Percentiles rank a stretch among this genome's conserved stretches.
Conservation (phyloP, 306 rosid genomes). For the Rosa chinensis region DNA sequence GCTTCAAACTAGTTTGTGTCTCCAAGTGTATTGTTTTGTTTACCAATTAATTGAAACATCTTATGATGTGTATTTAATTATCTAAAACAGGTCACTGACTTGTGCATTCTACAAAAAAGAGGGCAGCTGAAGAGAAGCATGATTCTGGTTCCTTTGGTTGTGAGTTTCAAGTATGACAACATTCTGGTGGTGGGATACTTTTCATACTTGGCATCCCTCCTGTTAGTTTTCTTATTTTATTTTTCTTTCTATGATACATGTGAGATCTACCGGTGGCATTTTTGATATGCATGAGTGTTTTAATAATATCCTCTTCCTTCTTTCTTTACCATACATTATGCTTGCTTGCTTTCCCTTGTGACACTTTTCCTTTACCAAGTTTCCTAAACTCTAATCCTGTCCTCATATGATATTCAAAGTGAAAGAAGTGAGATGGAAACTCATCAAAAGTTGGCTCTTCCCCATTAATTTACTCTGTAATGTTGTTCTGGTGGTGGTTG, state of each 20-base stretch:
- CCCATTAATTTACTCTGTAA: no score
- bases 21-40: not conserved
- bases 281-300: not conserved
- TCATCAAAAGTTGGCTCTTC: no score
- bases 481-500: no score
- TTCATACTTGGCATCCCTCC: not conserved
- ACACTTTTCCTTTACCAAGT: no score
- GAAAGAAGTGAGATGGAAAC: no score
- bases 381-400: no score
- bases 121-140: not conserved
- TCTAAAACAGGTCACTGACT: constrained; percentile 24
- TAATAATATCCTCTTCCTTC: not conserved
- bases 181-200: not conserved
- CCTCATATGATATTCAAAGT: not conserved
- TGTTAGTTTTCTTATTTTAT: not conserved
- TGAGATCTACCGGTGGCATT: not conserved
- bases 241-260: not conserved
- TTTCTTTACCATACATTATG: not conserved
- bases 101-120: not conserved
- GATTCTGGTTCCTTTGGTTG: not conserved
- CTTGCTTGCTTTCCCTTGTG: no score
- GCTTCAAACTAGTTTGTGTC: not conserved
- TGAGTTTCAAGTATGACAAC: constrained; percentile 8
- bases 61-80: not conserved
- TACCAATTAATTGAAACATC: not conserved